Evolutionary conservation across 2,329 filamentous ascomycete species (phyloP), one percentile per base, ranked within the genome.

Genomic region (Exophiala lecanii-corni): DNA sequence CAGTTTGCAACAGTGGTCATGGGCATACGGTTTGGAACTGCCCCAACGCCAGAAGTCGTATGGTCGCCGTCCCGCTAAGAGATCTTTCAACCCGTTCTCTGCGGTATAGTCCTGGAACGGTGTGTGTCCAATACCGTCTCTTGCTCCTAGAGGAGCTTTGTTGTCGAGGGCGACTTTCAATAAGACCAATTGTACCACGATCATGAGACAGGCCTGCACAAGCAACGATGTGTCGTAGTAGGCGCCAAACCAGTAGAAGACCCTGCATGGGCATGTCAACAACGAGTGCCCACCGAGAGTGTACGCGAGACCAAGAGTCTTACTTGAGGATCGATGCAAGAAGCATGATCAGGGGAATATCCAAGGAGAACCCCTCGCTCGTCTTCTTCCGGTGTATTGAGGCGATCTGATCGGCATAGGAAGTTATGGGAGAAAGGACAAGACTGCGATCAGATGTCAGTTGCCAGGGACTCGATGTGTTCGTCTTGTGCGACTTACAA

Each of bases 271-370:
- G n/a, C n/a, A n/a, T n/a, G n/a, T n/a, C n/a, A n/a, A n/a, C n/a
- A n/a, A n/a, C n/a, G n/a, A n/a, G n/a, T n/a, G n/a, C n/a, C n/a
- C n/a, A n/a, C n/a, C n/a, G n/a, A n/a, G n/a, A n/a, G n/a, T n/a
- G n/a, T n/a, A n/a, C n/a, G n/a, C n/a, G n/a, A n/a, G n/a, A n/a
- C n/a, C n/a, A n/a, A n/a, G n/a, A n/a, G 13, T 43, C 63, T 54
- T 59, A 78, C 75, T 82, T 82, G 13, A 81, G 59, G 45, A 82
- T 79, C 26, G 77, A 81, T 23, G 79, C 74, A 43, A 79, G 68
- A 13, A 82, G 74, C 79, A 82, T 82, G 52, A 82, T 82, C 55
- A 82, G 62, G 12, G 79, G 79, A 26, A 82, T 81, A 57, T 83
- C 79, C 54, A 83, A 66, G 12, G 78, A 82, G 63, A 83, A 83